These are phyloP conservation scores for Pneumocystis carinii DNA, from an alignment of 1,139 yeast genomes.

Conservation along the genomic window DNA sequence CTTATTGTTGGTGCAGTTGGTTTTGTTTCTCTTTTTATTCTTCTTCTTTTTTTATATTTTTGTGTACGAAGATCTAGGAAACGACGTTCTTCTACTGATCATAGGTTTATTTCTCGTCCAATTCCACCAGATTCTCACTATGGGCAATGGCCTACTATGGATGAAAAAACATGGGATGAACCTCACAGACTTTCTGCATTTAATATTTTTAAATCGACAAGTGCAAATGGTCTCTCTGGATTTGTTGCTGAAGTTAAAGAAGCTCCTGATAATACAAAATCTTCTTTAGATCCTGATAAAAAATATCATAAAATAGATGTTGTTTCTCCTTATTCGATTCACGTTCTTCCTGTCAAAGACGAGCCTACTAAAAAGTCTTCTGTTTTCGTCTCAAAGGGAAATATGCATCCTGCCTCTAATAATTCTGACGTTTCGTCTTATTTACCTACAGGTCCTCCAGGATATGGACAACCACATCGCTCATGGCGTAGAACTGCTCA, in stretches of 20 bases:
- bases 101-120: conserved; percentile 9
- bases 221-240: conserved; percentile 10
- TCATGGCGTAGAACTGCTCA: conserved; percentile 1
- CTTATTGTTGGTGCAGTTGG: not conserved
- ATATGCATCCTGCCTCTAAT: not conserved
- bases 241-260: conserved; percentile 11
- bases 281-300: conserved; percentile 6
- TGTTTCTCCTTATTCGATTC: conserved; percentile 2
- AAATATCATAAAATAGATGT: conserved; percentile 3
- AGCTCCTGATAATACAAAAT: not conserved
- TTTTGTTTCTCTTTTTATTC: not conserved
- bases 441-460: not conserved
- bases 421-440: not conserved
- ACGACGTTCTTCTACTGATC: conserved; percentile 1
- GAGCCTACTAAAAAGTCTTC: conserved; percentile 1
- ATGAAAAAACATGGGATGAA: conserved; percentile 6
- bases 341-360: not conserved
- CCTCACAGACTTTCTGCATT: conserved; percentile 12
- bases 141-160: conserved; percentile 9
- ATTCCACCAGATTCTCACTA: conserved; percentile 2
- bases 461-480: not conserved
- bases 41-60: conserved; percentile 6
- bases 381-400: not conserved
- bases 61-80: not conserved
- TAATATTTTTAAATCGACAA: conserved; percentile 11